Evolutionary conservation across 768 basidiomycete species (phyloP), one percentile per base, ranked within the genome.

Genomic region (Saitozyma sp.): DNA sequence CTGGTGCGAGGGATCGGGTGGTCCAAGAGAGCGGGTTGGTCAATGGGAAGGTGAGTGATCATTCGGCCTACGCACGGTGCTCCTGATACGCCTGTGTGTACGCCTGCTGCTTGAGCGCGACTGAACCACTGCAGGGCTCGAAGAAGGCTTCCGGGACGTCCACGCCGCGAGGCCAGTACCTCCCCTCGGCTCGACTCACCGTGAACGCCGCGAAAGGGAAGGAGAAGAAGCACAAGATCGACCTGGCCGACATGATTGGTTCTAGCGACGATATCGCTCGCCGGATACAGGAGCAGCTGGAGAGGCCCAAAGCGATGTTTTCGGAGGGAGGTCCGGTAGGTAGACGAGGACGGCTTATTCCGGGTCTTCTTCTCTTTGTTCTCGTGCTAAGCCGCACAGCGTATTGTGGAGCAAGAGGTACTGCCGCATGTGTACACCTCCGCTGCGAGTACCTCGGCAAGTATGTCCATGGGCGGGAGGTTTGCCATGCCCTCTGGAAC

Each of bases 401-500:
- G 75, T 3, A 65, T 74, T 6, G 42, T 71, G 29, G 68, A 75
- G 42, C 66, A 85, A 43, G 84, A 91, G 16, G 66, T 72, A 20
- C 80, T 83, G 59, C 96, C 96, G 0, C 88, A 98, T 81, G 89
- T 99, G 10, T 99, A 95, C 76, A 87, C 89, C 6, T 82, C 84
- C 20, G 75, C 78, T 6, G 20, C 70, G 16, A 84, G 87, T 65
- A 86, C 89, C 1, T 87, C 85, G 69, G 80, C 87, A 9, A 77
- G 92, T 11, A 89, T 90, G 83, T 87, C 67, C 81, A 85, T 75
- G 60, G 92, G 93, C 9, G 87, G 84, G 58, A 88, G 87, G 70
- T 90, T 91, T 73, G 82, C 87, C 74, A 79, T 98, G 54, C 96
- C 96, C 0, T 63, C 90, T 0, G 96, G 92, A 1, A 97, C 94